A percentile compares a stretch with the other conserved stretches of the same genome.
These are phyloP conservation scores for Triticum timopheevii DNA, from an alignment of 176 grass and related monocot species.

Conservation along the genomic window DNA sequence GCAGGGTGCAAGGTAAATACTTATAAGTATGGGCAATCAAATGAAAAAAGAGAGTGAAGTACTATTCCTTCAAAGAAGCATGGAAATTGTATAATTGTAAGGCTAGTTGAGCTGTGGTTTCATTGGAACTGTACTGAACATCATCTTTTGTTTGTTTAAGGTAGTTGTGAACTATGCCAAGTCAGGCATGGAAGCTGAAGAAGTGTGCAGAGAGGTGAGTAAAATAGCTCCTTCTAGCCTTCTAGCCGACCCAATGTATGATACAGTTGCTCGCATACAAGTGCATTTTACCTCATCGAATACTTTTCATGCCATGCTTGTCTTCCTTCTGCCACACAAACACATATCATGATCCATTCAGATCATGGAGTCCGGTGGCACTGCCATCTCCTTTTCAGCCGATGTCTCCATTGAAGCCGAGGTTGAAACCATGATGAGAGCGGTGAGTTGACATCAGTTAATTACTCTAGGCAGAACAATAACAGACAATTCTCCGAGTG, in stretches of 20 bases:
- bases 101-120: background rate
- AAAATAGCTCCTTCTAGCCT: background rate
- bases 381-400: slow-evolving; percentile 65
- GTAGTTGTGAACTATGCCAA: slow-evolving; percentile 90
- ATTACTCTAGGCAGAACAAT: background rate
- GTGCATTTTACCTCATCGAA: too few relatives aligned
- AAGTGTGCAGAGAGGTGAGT: slow-evolving; percentile 86
- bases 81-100: background rate
- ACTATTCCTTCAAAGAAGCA: background rate
- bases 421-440: slow-evolving; percentile 87
- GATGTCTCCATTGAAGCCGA: slow-evolving; percentile 80
- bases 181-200: slow-evolving; percentile 83
- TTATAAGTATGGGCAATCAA: background rate
- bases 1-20: slow-evolving; percentile 82
- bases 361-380: slow-evolving; percentile 75
- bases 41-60: background rate
- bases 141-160: slow-evolving; percentile 25
- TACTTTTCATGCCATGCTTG: background rate
- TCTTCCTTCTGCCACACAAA: background rate
- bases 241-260: background rate
- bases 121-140: background rate
- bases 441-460: slow-evolving; percentile 46
- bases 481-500: background rate
- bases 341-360: slow-evolving; percentile 12
- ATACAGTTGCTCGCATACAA: background rate